These are phyloP conservation scores for Uncinocarpus reesii DNA, from an alignment of 2,329 filamentous ascomycete genomes.

Conservation along the genomic window DNA sequence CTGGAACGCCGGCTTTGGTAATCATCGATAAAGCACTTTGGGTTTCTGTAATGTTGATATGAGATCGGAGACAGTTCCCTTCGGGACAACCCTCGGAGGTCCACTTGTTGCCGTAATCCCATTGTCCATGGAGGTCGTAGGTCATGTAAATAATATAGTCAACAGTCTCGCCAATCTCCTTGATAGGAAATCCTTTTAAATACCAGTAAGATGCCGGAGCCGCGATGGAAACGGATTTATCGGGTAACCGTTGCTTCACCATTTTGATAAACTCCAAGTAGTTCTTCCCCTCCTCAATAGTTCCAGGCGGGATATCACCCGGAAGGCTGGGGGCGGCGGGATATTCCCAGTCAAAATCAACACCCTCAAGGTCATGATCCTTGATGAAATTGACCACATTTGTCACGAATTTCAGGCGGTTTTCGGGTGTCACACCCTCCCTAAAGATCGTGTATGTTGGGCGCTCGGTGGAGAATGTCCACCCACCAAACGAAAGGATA, in stretches of 20 bases:
- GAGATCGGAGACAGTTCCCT: constrained; percentile 31
- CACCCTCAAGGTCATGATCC: constrained; percentile 33
- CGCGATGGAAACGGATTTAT: constrained; percentile 22
- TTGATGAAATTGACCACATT: constrained; percentile 34
- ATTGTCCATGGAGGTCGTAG: constrained; percentile 27
- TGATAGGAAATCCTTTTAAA: constrained; percentile 22
- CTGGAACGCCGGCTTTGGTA: constrained; percentile 31
- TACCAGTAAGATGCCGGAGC: constrained; percentile 28
- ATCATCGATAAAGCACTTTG: constrained; percentile 27
- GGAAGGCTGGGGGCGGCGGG: constrained; percentile 29
- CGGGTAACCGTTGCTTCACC: constrained; percentile 16
- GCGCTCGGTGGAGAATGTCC: constrained; percentile 33
- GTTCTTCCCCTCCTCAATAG: constrained; percentile 23
- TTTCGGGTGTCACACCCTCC: constrained; percentile 27
- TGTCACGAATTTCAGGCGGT: constrained; percentile 30
- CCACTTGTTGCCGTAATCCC: constrained; percentile 25
- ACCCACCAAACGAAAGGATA: constrained; percentile 38
- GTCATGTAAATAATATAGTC: constrained; percentile 32
- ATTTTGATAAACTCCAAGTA: constrained; percentile 26
- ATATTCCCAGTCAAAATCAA: constrained; percentile 32
- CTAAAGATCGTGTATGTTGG: constrained; percentile 32
- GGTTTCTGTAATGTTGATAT: constrained; percentile 34
- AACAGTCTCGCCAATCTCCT: constrained; percentile 20
- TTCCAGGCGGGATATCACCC: constrained; percentile 25
- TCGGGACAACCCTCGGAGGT: constrained; percentile 18